Conservation (phyloP, 495 filamentous ascomycete genomes). For the Collariella sp. region DNA sequence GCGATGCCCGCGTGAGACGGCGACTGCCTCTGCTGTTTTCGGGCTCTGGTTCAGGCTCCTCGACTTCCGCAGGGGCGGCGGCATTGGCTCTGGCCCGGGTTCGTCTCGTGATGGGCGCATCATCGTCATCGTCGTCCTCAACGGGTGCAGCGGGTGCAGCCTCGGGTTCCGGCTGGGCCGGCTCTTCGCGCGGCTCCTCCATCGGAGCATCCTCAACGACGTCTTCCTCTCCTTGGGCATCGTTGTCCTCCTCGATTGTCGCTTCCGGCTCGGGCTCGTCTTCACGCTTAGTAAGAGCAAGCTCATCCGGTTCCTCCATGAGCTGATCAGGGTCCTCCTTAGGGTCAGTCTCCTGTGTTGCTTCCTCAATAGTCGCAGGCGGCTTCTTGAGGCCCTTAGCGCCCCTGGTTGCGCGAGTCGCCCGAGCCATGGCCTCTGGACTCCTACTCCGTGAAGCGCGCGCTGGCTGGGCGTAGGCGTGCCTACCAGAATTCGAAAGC, state of each 20-base stretch:
- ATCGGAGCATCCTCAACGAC: conserved; percentile 11
- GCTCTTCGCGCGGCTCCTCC: conserved; percentile 17
- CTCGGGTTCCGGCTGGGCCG: conserved; percentile 21
- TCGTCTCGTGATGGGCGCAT: conserved; percentile 48
- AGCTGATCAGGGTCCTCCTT: conserved; percentile 21
- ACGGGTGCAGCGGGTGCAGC: conserved; percentile 37
- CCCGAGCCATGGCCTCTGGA: conserved; percentile 48
- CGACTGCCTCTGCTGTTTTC: conserved; percentile 24
- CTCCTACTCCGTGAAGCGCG: conserved; percentile 46
- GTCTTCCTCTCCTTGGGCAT: not conserved
- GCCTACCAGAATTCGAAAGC: conserved; percentile 68
- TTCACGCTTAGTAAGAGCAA: conserved; percentile 20
- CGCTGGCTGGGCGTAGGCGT: conserved; percentile 59
- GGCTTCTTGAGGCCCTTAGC: conserved; percentile 55
- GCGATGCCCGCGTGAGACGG: conserved; percentile 41
- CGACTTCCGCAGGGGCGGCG: conserved; percentile 14
- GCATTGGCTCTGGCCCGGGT: conserved; percentile 37
- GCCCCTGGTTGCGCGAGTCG: conserved; percentile 46
- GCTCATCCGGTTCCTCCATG: conserved; percentile 28
- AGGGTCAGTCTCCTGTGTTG: conserved; percentile 40
- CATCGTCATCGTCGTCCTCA: conserved; percentile 55
- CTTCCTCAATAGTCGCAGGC: conserved; percentile 53
- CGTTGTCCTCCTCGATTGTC: conserved; percentile 2
- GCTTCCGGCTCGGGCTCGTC: conserved; percentile 5
- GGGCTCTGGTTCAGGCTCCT: conserved; percentile 29